These are phyloP conservation scores for Phaeolepiota aurea DNA, from an alignment of 768 basidiomycete genomes.

Conservation along the genomic window DNA sequence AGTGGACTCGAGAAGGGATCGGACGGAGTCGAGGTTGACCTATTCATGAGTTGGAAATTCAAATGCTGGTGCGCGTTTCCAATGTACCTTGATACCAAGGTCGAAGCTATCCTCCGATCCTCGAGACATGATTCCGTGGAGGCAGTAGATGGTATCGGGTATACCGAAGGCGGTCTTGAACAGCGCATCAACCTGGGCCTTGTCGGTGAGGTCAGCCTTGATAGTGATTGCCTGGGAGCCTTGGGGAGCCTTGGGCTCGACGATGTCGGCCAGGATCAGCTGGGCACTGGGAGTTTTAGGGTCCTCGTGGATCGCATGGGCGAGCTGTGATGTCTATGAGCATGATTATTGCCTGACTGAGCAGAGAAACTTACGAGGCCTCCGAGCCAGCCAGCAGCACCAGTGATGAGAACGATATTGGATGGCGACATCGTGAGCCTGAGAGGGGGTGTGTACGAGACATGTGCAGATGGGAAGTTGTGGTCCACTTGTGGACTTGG, in stretches of 20 bases:
- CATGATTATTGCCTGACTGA: neutral
- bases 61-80: neutral
- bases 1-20: constrained; percentile 29
- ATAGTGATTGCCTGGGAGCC: constrained; percentile 21
- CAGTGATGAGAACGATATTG: constrained; percentile 34
- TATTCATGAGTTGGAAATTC: constrained; percentile 7
- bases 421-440: neutral
- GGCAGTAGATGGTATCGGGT: constrained; percentile 36
- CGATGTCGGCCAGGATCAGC: constrained; percentile 45
- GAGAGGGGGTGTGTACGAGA: no score
- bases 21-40: constrained; percentile 53
- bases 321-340: constrained; percentile 18
- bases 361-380: constrained; percentile 19
- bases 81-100: constrained; percentile 37
- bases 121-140: constrained; percentile 57
- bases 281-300: constrained; percentile 24
- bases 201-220: constrained; percentile 32
- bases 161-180: constrained; percentile 30
- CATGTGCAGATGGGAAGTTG: no score
- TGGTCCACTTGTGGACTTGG: no score
- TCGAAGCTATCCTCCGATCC: constrained; percentile 55
- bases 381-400: constrained; percentile 33
- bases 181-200: constrained; percentile 21
- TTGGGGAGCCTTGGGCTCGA: constrained; percentile 25
- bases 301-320: constrained; percentile 22